A percentile compares a stretch with the other conserved stretches of the same genome.
These are phyloP conservation scores for Nakazawaea wickerhamii DNA, from an alignment of 805 yeast genomes.

Conservation along the genomic window DNA sequence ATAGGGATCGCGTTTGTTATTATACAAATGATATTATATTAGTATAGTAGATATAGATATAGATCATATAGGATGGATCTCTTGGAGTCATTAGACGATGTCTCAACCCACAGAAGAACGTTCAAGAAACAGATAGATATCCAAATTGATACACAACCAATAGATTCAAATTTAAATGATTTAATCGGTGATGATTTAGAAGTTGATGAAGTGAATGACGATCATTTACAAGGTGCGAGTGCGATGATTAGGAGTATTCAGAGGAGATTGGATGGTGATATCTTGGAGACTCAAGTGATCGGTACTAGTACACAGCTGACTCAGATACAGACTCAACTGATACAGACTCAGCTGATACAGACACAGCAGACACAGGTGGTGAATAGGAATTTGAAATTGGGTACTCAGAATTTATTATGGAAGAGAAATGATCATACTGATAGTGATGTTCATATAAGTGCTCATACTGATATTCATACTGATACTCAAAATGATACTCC, in stretches of 20 bases:
- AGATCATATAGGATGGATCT: too few species aligned
- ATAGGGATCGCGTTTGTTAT: not conserved
- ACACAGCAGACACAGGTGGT: not conserved
- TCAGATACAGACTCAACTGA: too few species aligned
- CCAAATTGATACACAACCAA: not conserved
- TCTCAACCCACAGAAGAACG: constrained; percentile 12
- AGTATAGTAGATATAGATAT: too few species aligned
- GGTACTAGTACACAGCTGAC: too few species aligned
- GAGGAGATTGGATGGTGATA: constrained; percentile 8
- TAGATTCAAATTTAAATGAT: not conserved
- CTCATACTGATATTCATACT: too few species aligned
- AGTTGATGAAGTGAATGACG: too few species aligned
- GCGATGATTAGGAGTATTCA: constrained; percentile 2
- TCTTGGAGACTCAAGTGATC: constrained; percentile 3
- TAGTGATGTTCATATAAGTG: too few species aligned
- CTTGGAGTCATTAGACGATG: constrained; percentile 18
- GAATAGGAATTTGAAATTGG: constrained; percentile 2
- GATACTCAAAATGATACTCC: too few species aligned
- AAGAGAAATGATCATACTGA: too few species aligned
- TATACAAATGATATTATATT: too few species aligned
- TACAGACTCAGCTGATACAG: not conserved
- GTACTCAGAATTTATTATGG: too few species aligned
- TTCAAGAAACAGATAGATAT: constrained; percentile 7
- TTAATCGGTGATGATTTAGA: not conserved
- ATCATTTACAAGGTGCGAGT: too few species aligned